phyloP scores from a whole-genome alignment of 169 alveolate species.

The Plasmodium yoelii region DNA sequence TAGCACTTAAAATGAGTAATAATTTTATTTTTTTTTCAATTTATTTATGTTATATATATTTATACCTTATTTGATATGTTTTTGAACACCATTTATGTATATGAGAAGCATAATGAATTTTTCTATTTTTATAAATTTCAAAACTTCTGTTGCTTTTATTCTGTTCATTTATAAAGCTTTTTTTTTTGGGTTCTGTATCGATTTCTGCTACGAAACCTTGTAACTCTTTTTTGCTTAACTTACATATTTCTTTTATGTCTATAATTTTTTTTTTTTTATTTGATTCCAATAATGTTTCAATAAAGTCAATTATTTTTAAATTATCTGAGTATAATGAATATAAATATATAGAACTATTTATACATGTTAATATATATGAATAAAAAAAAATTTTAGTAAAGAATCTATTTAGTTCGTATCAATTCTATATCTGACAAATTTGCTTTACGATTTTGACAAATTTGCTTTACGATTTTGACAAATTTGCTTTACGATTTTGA shows the following conservation, averaged over 20 bases:
- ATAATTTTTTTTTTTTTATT: constrained; percentile 70
- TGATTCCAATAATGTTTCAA: constrained; percentile 65
- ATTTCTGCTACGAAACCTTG: constrained; percentile 77
- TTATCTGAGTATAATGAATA: constrained; percentile 9
- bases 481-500: neutral
- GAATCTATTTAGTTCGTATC: neutral
- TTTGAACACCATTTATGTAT: constrained; percentile 77
- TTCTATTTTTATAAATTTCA: constrained; percentile 30
- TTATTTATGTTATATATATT: neutral
- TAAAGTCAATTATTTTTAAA: constrained; percentile 68
- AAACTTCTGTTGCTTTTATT: constrained; percentile 44
- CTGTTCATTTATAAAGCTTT: constrained; percentile 12
- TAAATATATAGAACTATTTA: neutral
- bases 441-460: neutral
- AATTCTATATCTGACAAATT: neutral
- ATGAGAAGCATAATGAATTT: constrained; percentile 75
- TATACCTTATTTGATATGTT: constrained; percentile 76
- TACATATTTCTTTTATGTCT: constrained; percentile 74
- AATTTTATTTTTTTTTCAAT: neutral
- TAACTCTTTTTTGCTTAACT: constrained; percentile 58
- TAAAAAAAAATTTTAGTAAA: neutral
- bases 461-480: neutral
- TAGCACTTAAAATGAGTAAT: neutral
- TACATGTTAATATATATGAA: neutral
- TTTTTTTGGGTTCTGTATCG: constrained; percentile 23